phyloP scores from a whole-genome alignment of 768 basidiomycete species.

The Lentinula sp. region DNA sequence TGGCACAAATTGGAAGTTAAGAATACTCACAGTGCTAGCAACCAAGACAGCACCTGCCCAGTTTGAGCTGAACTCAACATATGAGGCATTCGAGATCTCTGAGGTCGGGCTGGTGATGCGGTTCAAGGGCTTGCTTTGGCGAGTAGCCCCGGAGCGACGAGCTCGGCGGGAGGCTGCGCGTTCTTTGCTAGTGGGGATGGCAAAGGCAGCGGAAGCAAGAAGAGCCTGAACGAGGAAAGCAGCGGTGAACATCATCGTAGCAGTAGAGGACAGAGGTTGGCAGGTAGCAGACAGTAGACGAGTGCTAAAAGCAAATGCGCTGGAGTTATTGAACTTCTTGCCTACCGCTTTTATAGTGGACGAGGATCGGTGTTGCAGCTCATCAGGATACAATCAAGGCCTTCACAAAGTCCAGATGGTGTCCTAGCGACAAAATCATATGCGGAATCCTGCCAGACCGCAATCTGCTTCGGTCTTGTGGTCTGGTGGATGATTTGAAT shows the following conservation, averaged over 20 bases:
- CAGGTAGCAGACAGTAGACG: not conserved
- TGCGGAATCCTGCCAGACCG: not conserved
- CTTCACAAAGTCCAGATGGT: not conserved
- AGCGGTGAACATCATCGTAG: not conserved
- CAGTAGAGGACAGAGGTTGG: not conserved
- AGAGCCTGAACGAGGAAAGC: not conserved
- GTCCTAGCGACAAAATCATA: not conserved
- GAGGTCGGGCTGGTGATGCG: not conserved
- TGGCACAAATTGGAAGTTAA: not conserved
- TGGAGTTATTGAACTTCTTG: not conserved
- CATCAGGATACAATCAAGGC: not conserved
- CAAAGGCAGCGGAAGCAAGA: constrained; percentile 1
- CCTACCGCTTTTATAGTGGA: not conserved
- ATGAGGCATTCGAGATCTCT: not conserved
- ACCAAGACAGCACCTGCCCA: constrained; percentile 7
- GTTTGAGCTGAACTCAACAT: constrained; percentile 4
- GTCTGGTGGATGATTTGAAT: not conserved
- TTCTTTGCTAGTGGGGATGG: constrained; percentile 1
- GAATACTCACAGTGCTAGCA: not conserved
- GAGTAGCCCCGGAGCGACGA: not conserved
- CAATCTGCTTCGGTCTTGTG: not conserved
- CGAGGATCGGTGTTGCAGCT: not conserved
- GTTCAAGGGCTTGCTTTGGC: constrained; percentile 5
- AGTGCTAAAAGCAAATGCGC: not conserved
- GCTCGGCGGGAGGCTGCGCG: not conserved